Base-by-base conservation (phyloP, 2,329 filamentous ascomycete species). In the Penicillium freii region DNA sequence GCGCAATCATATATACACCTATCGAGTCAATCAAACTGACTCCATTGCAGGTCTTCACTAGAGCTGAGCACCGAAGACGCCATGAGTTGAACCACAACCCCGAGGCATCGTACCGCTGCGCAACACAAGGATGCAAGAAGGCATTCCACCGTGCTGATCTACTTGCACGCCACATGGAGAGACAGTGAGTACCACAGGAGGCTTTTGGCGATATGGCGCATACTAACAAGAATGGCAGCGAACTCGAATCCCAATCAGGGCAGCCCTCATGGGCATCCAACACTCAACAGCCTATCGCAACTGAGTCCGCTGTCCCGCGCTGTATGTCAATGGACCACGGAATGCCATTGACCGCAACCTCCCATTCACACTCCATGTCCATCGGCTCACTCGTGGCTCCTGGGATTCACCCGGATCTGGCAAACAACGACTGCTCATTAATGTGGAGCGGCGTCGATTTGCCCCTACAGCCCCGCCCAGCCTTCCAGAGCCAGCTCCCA, bases 81-180 rank as follows among this genome's bases (percentile, higher is more conserved):
- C 79, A 81, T 71, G 78, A 81, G 64, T 67, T 79, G 56, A 81
- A 81, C 63, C 79, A 81, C 68, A 80, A 78, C 60, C 75, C 78
- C 5, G 76, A 79, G 59, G 76, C 77, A 29, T 67, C 73, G 9
- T 80, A 75, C 60, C 72, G 70, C 21, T 81, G 79, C 64, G 68
- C 71, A 23, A 69, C 77, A 33, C 66, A 68, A 56, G 76, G 74
- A 53, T 81, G 79, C 69, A 73, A 73, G 49, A 80, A 80, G 61
- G 73, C 77, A 23, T 81, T 81, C 59, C 78, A 80, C 59, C 77
- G 79, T 15, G 66, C 75, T 29, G 79, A 81, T 66, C 67, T 81
- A 44, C 70, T 80, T 45, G 69, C 76, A 34, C 75, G 79, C 29
- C 79, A 81, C 65, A 76, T 80, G 70, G 79, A 80, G 63, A 74